Percentiles rank a stretch among this genome's conserved stretches.
phyloP scores from a whole-genome alignment of 2,329 filamentous ascomycete species.

The Pseudopithomyces chartarum region DNA sequence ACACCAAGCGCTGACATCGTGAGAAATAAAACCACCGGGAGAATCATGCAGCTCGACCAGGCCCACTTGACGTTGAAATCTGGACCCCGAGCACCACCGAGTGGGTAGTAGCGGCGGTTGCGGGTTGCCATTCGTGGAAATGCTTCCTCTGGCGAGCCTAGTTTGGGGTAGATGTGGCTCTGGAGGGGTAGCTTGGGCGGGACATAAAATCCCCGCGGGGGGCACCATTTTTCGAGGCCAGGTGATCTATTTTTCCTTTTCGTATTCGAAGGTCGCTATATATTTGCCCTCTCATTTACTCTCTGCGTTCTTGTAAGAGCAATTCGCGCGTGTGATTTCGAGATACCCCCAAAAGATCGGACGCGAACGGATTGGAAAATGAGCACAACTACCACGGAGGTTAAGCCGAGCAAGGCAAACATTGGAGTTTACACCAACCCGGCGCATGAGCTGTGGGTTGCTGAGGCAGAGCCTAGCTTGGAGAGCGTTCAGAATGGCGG shows the following conservation, averaged over 20 bases:
- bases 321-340: not conserved
- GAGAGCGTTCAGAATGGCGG: constrained; percentile 74
- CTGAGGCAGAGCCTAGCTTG: constrained; percentile 73
- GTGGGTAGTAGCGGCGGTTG: constrained; percentile 12
- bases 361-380: constrained; percentile 17
- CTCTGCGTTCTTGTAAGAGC: not conserved
- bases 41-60: constrained; percentile 4
- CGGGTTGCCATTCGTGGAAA: constrained; percentile 31
- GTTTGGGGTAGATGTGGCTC: constrained; percentile 1
- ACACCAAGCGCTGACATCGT: constrained; percentile 25
- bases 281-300: not conserved
- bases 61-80: not conserved
- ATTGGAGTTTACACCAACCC: constrained; percentile 97
- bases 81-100: not conserved
- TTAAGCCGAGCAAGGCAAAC: constrained; percentile 73
- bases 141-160: constrained; percentile 13
- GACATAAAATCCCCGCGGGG: constrained; percentile 7
- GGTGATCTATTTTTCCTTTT: not conserved
- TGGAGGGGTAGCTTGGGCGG: constrained; percentile 9
- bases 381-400: constrained; percentile 45
- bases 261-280: not conserved
- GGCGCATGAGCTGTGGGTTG: constrained; percentile 87
- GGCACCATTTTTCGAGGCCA: not conserved
- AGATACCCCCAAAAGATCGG: not conserved
- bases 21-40: constrained; percentile 15